Evolutionary conservation across 371 early-diverging fungal genomes (phyloP).

Genomic region (Mucor sp.): DNA sequence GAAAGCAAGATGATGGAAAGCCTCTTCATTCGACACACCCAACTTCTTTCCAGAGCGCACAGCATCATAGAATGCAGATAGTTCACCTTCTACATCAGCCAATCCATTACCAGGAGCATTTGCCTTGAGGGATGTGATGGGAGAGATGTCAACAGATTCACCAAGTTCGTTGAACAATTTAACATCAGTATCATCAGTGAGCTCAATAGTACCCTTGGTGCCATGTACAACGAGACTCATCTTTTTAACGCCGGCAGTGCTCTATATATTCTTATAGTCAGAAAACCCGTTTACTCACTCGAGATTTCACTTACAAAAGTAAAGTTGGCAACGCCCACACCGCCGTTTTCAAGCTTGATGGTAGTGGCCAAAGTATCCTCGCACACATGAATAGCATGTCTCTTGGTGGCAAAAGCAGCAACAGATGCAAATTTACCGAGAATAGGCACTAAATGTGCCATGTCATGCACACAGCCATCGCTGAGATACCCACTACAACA

Average conservation of each 20-base stretch:
- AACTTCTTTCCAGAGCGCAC: slow-evolving; percentile 30
- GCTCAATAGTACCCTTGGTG: slow-evolving; percentile 42
- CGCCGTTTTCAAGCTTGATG: slow-evolving; percentile 39
- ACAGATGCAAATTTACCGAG: slow-evolving; percentile 43
- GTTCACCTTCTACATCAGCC: slow-evolving; percentile 50
- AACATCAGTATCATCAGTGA: slow-evolving; percentile 29
- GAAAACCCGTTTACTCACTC: not conserved
- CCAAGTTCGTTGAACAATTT: slow-evolving; percentile 36
- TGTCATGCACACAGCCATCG: slow-evolving; percentile 55
- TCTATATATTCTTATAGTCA: slow-evolving; percentile 17
- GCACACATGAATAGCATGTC: slow-evolving; percentile 36
- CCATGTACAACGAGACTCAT: slow-evolving; percentile 42
- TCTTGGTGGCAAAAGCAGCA: slow-evolving; percentile 43
- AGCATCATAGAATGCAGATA: slow-evolving; percentile 37
- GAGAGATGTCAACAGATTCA: slow-evolving; percentile 13
- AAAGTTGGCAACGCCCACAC: slow-evolving; percentile 46
- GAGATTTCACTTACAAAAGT: slow-evolving; percentile 45
- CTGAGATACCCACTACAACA: slow-evolving; percentile 48
- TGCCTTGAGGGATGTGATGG: slow-evolving; percentile 16
- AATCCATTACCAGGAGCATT: slow-evolving; percentile 29
- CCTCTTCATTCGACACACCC: slow-evolving; percentile 40
- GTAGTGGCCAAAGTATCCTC: slow-evolving; percentile 46
- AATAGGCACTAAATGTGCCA: slow-evolving; percentile 50
- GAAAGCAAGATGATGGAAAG: slow-evolving; percentile 50
- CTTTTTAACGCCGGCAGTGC: slow-evolving; percentile 40